phyloP scores from a whole-genome alignment of 805 yeast genomes.

The Saturnispora gosingensis region DNA sequence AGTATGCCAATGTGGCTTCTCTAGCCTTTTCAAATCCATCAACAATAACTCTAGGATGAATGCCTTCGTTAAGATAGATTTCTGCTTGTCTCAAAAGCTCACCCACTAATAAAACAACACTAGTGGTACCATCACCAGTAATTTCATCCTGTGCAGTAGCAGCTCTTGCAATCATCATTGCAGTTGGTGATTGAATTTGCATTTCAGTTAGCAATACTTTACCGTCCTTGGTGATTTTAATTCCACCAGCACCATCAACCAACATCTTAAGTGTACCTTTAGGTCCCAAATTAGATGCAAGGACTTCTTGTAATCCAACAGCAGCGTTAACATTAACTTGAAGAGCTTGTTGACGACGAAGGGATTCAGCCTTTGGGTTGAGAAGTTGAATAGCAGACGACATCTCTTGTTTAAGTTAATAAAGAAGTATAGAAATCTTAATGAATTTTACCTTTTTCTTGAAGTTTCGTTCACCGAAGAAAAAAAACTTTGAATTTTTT shows the following conservation, averaged over 20 bases:
- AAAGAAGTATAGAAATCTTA: background rate
- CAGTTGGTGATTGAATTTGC: conserved; percentile 93
- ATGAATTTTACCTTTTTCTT: background rate
- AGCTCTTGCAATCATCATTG: conserved; percentile 89
- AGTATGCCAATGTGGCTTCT: conserved; percentile 57
- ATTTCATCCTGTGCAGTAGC: conserved; percentile 98
- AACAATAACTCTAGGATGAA: conserved; percentile 88
- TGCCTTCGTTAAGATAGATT: conserved; percentile 83
- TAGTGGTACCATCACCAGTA: conserved; percentile 98
- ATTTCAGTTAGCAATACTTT: conserved; percentile 87
- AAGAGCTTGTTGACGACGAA: conserved; percentile 89
- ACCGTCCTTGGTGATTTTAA: conserved; percentile 95
- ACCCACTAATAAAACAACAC: conserved; percentile 90
- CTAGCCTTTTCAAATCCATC: conserved; percentile 94
- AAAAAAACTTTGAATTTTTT: background rate
- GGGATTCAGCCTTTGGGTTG: conserved; percentile 96
- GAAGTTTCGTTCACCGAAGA: background rate
- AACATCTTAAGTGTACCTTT: conserved; percentile 94
- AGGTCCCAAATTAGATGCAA: conserved; percentile 90
- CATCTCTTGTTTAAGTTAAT: conserved; percentile 3
- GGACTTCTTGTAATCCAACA: conserved; percentile 88
- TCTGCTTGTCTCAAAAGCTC: conserved; percentile 92
- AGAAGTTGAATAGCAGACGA: conserved; percentile 74
- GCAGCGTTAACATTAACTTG: conserved; percentile 95
- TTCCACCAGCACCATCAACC: conserved; percentile 93